Base-by-base conservation (phyloP, 257 asterid genomes). In the Nicotiana noctiflora region DNA sequence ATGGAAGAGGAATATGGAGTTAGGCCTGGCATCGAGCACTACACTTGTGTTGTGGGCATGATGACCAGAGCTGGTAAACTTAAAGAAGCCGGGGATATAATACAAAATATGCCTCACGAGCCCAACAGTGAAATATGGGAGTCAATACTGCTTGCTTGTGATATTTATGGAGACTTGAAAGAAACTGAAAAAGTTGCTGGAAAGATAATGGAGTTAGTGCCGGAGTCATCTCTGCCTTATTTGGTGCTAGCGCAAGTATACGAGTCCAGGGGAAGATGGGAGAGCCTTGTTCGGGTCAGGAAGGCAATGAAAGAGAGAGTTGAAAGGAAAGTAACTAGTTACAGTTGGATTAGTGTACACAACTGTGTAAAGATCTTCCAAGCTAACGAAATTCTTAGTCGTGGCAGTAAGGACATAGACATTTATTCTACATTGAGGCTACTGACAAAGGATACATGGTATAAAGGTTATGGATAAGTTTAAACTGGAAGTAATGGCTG, bases 181-280 rank as follows among this genome's bases (percentile, higher is more conserved):
- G 60, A 84, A 23, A 77, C 90, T 34, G 94, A 91, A 85, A 68
- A 64, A 40, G 84, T 88, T 81, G 89, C 94, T 21, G 88, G 89
- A 80, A 88, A 84, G 82, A 83, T 90, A 89, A 86, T 86, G 85
- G 91, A 87, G 79, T 85, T 85, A 82, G 85, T 86, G 79, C 84
- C 91, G 61, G 82, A 84, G 74, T 88, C 91, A 3, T 70, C 85
- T 74, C 85, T 91, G 32, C 88, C 90, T 21, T 91, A 88, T 86
- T 82, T 80, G 76, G 84, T 88, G 82, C 80, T 93, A 87, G 88
- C 91, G 2, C 76, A 87, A 68, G 85, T 75, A 21, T 93, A 88
- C 14, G 93, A 88, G 84, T 80, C 66, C 46, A 82, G 77, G 52
- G 92, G 92, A 49, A 90, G 87, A 85, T 93, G 97, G 97, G 97